These are phyloP conservation scores for Eimeria maxima DNA, from an alignment of 169 alveolate species.

Conservation along the genomic window DNA sequence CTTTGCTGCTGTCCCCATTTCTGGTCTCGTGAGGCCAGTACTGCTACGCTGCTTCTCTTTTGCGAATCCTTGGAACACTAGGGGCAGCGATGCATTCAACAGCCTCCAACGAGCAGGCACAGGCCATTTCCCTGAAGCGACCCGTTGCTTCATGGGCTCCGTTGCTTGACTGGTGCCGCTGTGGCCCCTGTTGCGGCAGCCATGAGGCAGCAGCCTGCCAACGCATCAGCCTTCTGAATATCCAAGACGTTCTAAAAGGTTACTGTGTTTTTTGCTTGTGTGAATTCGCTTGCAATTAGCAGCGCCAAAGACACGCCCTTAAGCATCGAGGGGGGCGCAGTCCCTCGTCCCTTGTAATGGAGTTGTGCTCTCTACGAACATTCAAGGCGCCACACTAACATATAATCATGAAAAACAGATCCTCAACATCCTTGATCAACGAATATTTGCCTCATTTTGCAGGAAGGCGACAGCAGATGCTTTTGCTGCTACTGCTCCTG, in stretches of 20 bases:
- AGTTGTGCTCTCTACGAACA: background rate
- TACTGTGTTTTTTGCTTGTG: background rate
- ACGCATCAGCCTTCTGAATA: background rate
- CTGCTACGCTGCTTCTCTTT: background rate
- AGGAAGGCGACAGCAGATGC: conserved; percentile 10
- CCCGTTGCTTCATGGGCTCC: background rate
- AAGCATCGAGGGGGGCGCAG: background rate
- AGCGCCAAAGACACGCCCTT: background rate
- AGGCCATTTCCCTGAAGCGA: background rate
- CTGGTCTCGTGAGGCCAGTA: conserved; percentile 13
- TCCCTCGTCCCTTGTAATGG: background rate
- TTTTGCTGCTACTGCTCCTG: conserved; percentile 2
- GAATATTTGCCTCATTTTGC: background rate
- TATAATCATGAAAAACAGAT: background rate
- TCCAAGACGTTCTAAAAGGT: background rate
- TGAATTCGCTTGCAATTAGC: background rate
- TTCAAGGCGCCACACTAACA: background rate
- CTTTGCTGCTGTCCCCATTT: background rate
- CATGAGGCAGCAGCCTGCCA: conserved; percentile 2
- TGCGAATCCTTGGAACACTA: background rate
- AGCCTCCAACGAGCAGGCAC: background rate
- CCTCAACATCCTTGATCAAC: background rate
- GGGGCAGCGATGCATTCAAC: background rate
- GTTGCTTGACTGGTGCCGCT: background rate
- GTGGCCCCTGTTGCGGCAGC: conserved; percentile 11